These are phyloP conservation scores for Eucalyptus brandiana DNA, from an alignment of 345 rosid genomes.

Conservation along the genomic window DNA sequence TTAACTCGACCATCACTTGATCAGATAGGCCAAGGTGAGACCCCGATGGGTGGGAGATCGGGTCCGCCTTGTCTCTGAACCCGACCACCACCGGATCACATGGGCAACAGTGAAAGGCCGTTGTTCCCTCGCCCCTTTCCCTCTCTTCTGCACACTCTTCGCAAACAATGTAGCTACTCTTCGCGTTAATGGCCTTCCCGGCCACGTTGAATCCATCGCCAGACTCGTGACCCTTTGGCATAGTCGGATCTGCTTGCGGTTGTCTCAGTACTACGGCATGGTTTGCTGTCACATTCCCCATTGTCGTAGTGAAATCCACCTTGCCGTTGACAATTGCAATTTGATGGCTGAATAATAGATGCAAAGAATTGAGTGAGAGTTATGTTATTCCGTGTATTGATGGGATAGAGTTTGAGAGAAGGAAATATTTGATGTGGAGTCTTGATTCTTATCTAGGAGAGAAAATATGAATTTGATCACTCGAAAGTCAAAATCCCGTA, in stretches of 20 bases:
- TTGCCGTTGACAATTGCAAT: not conserved
- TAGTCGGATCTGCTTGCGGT: not conserved
- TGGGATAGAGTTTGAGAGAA: not conserved
- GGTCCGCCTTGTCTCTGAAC: not conserved
- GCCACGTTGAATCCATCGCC: rapidly evolving
- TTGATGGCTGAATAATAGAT: not conserved
- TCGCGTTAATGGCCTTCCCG: not conserved
- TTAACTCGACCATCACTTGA: not conserved
- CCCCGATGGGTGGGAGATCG: not conserved
- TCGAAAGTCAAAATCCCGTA: not conserved
- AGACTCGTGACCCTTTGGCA: not conserved
- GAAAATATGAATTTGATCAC: not conserved
- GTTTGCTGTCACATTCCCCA: not conserved
- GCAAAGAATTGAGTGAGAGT: not conserved
- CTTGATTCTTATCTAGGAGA: not conserved
- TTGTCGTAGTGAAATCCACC: not conserved
- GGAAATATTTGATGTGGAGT: not conserved
- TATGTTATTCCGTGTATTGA: not conserved
- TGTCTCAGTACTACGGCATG: not conserved
- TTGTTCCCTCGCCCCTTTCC: not conserved
- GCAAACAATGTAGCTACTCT: not conserved
- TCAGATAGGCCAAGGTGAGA: not conserved
- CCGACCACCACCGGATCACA: not conserved
- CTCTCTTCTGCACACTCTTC: not conserved
- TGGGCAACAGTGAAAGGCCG: not conserved